A percentile compares a stretch with the other conserved stretches of the same genome.
These are phyloP conservation scores for Lupinus albus DNA, from an alignment of 306 rosid genomes.

Conservation along the genomic window DNA sequence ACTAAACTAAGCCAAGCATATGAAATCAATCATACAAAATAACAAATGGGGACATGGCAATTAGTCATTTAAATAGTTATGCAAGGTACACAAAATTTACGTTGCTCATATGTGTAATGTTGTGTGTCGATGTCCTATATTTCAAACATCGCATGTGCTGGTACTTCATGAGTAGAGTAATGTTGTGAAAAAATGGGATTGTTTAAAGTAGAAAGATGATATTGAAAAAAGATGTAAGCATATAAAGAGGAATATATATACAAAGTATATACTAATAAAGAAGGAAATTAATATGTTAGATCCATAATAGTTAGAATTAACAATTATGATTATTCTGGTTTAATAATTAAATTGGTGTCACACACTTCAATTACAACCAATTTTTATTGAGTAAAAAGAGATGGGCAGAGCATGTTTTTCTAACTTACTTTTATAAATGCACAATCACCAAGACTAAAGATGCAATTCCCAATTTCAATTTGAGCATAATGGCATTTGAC, in stretches of 20 bases:
- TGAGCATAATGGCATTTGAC: conserved; percentile 84
- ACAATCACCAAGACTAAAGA: conserved; percentile 81
- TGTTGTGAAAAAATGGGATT: background rate
- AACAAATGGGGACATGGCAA: no score
- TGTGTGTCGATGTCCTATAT: no score
- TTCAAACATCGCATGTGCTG: no score
- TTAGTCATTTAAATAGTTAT: no score
- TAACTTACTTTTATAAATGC: conserved; percentile 71
- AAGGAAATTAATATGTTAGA: conserved; percentile 10
- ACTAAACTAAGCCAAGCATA: no score
- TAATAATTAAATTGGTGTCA: background rate
- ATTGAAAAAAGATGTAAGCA: conserved; percentile 5
- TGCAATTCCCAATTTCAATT: conserved; percentile 56
- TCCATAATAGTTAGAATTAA: conserved; percentile 14
- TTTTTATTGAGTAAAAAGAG: conserved; percentile 3
- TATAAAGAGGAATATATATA: background rate
- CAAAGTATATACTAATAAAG: conserved; percentile 14
- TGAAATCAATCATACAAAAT: no score
- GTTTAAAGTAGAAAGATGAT: background rate
- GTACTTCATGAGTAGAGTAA: background rate
- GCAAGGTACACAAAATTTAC: no score
- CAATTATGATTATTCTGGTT: conserved; percentile 5
- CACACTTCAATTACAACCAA: conserved; percentile 22
- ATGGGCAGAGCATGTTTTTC: conserved; percentile 19
- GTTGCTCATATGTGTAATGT: no score